A percentile compares a stretch with the other conserved stretches of the same genome.
Evolutionary conservation across 192 early-diverging fungal genomes (phyloP).

Genomic region (Allomyces arbusculus): DNA sequence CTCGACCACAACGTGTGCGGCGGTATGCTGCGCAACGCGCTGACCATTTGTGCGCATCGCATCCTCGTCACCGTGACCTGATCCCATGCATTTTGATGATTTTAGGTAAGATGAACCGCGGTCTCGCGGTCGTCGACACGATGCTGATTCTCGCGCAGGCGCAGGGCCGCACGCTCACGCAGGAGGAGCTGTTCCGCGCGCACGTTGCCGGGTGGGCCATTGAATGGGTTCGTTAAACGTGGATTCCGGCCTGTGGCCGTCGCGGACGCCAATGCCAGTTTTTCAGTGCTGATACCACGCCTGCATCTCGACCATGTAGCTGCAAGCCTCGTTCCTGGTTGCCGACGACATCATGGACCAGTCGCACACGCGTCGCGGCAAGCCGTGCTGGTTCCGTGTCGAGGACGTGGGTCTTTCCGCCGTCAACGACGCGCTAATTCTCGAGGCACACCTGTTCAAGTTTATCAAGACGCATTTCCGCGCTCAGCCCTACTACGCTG

Average conservation of each 20-base stretch:
- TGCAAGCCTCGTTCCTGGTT: constrained; percentile 96
- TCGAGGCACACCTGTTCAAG: constrained; percentile 80
- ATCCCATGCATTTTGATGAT: not conserved
- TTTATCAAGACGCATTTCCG: constrained; percentile 90
- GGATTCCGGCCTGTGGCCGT: not conserved
- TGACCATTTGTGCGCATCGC: not conserved
- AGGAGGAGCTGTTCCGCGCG: constrained; percentile 67
- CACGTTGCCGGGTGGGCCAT: constrained; percentile 85
- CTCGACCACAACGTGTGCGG: constrained; percentile 33
- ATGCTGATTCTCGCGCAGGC: constrained; percentile 50
- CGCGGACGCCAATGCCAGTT: not conserved
- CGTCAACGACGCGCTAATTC: constrained; percentile 90
- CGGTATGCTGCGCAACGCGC: constrained; percentile 15
- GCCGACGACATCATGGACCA: constrained; percentile 98
- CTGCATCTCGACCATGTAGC: constrained; percentile 21
- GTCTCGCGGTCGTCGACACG: constrained; percentile 80
- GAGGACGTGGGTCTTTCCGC: constrained; percentile 68
- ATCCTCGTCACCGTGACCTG: not conserved
- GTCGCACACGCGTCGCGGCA: constrained; percentile 84
- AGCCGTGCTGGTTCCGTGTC: constrained; percentile 89
- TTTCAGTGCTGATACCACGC: not conserved
- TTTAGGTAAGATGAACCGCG: constrained; percentile 93
- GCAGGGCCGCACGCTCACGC: constrained; percentile 35
- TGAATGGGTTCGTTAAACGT: constrained; percentile 43
- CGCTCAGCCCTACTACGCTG: constrained; percentile 61